Base-by-base conservation (phyloP, 257 asterid genomes). In the Solanum bulbocastanum region DNA sequence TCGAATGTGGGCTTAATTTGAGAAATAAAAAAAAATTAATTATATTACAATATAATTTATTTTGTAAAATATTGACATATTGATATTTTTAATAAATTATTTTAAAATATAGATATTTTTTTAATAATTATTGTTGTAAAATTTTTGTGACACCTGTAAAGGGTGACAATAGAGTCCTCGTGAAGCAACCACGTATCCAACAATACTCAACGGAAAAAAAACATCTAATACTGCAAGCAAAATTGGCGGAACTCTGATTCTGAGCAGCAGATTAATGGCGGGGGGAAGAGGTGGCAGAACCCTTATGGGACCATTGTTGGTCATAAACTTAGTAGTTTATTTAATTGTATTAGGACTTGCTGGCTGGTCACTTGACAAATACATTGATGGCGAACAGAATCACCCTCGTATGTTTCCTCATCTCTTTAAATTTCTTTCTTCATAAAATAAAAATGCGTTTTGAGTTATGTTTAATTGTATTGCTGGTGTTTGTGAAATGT, bases 361-460 rank as follows among this genome's bases (percentile, higher is more conserved):
- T 18, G 94, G 89, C 0, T 96, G 98, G 98, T 95, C 98, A 87
- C 87, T 96, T 73, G 93, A 96, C 93, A 94, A 96, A 88, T 94
- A 95, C 94, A 96, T 96, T 83, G 94, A 95, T 90, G 98, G 96
- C 87, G 91, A 96, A 87, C 98, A 96, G 84, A 85, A 93, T 87
- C 98, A 96, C 84, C 98, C 98, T 0, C 94, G 98, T 94, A 40
- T 46, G 89, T 87, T 23, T 3, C 11, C 75, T 33, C 89, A 71
- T 7, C 71, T 27, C 37, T 56, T 40, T 25, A 4, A 75, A 75
- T 56, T 20, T 56, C 11, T 56, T 56, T 56, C 10, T 56, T 56
- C 62, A 56, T 56, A 56, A 6, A 18, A 56, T 18, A 56, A 20
- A 23, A 56, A 20, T 20, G 66, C 20, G 66, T 56, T 56, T 18